Evolutionary conservation across 306 rosid genomes (phyloP), one percentile per base, ranked within the genome.

Genomic region (Ormosia semicastrata): DNA sequence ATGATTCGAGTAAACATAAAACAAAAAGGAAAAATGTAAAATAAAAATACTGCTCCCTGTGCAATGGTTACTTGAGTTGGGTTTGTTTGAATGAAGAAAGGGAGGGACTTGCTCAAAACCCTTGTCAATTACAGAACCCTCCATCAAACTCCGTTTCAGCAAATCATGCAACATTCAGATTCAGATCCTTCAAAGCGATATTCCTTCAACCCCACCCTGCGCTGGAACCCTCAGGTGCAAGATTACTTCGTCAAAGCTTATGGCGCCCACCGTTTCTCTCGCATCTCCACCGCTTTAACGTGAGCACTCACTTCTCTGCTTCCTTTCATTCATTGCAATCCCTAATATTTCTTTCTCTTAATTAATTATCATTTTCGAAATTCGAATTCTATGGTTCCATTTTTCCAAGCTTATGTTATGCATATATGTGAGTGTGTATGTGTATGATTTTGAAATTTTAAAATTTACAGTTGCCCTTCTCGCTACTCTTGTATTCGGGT

Each of bases 401-500:
- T 75, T 58, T 53, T n/a, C 6, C 7, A 12, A 30, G 40, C 18
- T 70, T 67, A 14, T 50, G 14, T 47, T 24, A 24, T 24, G 24
- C 32, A 60, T 6, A 24, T 58, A 58, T 29, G 37, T 58, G n/a
- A 24, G 1, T 59, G 58, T n/a, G 58, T 57, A 11, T 59, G 37
- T 29, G 66, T 9, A 6, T 8, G 49, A 37, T 65, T 69, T 24
- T 69, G 24, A 14, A 7, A 39, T 24, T 43, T 29, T 32, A 7
- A 8, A 66, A 12, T 75, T 63, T 14, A 59, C 79, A 93, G 99
- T 85, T 89, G 85, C 4, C 98, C 98, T 41, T 93, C 99, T 77
- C 86, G 97, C 86, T 95, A 95, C 85, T 93, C 98, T 7, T 95
- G 99, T 53, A 69, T 93, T 69, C 98, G 98, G 4, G 97, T 93